Base-by-base conservation (phyloP, 1,139 yeast genomes). In the Zygosaccharomyces pseudobailii region DNA sequence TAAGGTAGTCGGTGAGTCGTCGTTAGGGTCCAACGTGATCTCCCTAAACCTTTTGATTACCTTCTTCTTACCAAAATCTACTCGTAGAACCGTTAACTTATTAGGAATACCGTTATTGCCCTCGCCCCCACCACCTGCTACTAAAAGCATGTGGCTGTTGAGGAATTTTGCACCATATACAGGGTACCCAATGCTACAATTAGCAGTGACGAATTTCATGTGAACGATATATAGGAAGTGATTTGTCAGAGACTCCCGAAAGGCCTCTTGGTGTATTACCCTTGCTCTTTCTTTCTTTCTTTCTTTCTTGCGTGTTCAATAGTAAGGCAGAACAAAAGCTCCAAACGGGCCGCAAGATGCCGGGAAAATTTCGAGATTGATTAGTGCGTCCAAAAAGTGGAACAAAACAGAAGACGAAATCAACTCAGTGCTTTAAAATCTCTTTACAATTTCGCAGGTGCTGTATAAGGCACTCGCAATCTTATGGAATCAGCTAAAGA, bases 41-140 rank as follows among this genome's bases (percentile, higher is more conserved):
- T 85, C 92, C 52, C 88, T 70, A 58, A 75, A 80, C 55, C 80
- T 70, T 58, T 80, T 84, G 47, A 84, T 64, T 36, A 78, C 73
- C 50, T 80, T 75, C 54, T 79, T 76, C 40, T 70, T 64, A 33
- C 73, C 71, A 51, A 81, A 80, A 57, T 78, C 76, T 47, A 85
- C 71, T 48, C 78, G 71, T 40, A 84, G 68, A 17, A 85, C 88
- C n/a, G 89, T 81, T 57, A 90, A 72, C 64, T 86, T 88, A 67
- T 90, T 90, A 40, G 92, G 87, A 47, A 89, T 80, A 38, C 96
- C 97, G 61, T 87, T 83, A 60, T 79, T 83, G 13, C 95, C 95
- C 66, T 87, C 95, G 34, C 97, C 97, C 33, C 97, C 97, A 39
- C 97, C 98, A 36, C 98, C 98, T 5, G 89, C 80, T 25, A 85